phyloP scores from a whole-genome alignment of 2,329 filamentous ascomycete genomes.

The Diaporthe vexans region DNA sequence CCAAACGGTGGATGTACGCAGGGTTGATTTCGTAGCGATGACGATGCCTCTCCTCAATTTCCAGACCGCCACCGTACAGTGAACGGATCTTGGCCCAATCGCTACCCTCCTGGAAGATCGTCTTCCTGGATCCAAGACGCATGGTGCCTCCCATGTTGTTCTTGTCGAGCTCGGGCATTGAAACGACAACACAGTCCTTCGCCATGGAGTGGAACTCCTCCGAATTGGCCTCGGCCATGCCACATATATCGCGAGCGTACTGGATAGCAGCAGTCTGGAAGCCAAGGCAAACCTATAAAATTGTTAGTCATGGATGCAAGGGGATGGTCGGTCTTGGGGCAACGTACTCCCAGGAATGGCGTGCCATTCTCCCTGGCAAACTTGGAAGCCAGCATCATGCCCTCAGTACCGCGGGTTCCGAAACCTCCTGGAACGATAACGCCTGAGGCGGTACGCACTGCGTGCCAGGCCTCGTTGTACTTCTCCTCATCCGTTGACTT shows the following conservation, averaged over 20 bases:
- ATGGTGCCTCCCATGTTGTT: conserved; percentile 80
- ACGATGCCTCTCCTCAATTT: conserved; percentile 77
- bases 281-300: conserved; percentile 73
- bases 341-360: conserved; percentile 83
- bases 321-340: too few species aligned
- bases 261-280: conserved; percentile 96
- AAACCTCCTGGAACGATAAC: conserved; percentile 83
- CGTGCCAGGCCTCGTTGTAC: conserved; percentile 90
- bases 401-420: conserved; percentile 84
- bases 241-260: conserved; percentile 82
- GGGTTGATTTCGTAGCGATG: conserved; percentile 89
- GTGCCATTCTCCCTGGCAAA: conserved; percentile 87
- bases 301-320: conserved; percentile 8
- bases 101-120: conserved; percentile 76
- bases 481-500: conserved; percentile 74
- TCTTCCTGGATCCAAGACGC: conserved; percentile 79
- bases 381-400: conserved; percentile 89
- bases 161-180: conserved; percentile 83
- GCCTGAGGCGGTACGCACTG: conserved; percentile 77
- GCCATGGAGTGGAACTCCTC: conserved; percentile 70
- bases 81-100: conserved; percentile 80
- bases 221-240: conserved; percentile 68
- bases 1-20: conserved; percentile 72
- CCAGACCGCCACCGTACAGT: conserved; percentile 71
- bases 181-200: conserved; percentile 82